Evolutionary conservation across 345 rosid species (phyloP).

Genomic region (Mallotus nudiflorus): DNA sequence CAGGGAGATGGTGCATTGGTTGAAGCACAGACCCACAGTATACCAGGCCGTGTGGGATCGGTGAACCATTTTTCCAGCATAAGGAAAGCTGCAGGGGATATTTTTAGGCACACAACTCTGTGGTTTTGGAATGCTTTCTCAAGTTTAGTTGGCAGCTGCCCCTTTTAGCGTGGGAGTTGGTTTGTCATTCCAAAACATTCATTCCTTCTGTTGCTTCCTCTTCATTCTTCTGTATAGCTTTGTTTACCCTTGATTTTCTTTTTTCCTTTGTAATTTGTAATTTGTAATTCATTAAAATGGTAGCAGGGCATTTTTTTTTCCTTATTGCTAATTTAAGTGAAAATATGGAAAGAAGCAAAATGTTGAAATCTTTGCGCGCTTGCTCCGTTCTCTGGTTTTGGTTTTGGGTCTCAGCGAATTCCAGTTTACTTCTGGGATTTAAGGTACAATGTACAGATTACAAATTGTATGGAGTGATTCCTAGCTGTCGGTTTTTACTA

Average conservation of each 20-base stretch:
- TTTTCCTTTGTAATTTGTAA: slow-evolving; percentile 20
- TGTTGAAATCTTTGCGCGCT: not conserved
- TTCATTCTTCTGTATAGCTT: slow-evolving; percentile 64
- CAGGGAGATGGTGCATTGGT: slow-evolving; percentile 88
- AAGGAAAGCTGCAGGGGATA: slow-evolving; percentile 19
- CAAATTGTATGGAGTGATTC: no score
- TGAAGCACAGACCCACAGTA: slow-evolving; percentile 69
- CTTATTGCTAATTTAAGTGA: not conserved
- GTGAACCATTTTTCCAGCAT: slow-evolving; percentile 18
- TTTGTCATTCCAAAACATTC: slow-evolving; percentile 45
- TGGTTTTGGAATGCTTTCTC: slow-evolving; percentile 46
- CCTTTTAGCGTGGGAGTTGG: slow-evolving; percentile 40
- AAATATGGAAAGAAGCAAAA: slow-evolving; percentile 7
- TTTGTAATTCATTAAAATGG: slow-evolving; percentile 51
- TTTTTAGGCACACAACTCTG: slow-evolving; percentile 9
- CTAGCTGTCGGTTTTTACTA: no score
- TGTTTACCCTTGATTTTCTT: not conserved
- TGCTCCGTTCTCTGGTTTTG: not conserved
- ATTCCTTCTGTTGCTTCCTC: slow-evolving; percentile 17
- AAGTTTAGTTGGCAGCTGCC: slow-evolving; percentile 39
- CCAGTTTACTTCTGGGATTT: no score
- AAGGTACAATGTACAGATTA: no score
- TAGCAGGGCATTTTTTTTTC: slow-evolving; percentile 19
- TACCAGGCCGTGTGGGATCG: slow-evolving; percentile 83
- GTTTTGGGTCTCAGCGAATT: not conserved